Percentiles rank a stretch among this genome's conserved stretches.
phyloP scores from a whole-genome alignment of 768 basidiomycete species.

The Tulasnella sp. region DNA sequence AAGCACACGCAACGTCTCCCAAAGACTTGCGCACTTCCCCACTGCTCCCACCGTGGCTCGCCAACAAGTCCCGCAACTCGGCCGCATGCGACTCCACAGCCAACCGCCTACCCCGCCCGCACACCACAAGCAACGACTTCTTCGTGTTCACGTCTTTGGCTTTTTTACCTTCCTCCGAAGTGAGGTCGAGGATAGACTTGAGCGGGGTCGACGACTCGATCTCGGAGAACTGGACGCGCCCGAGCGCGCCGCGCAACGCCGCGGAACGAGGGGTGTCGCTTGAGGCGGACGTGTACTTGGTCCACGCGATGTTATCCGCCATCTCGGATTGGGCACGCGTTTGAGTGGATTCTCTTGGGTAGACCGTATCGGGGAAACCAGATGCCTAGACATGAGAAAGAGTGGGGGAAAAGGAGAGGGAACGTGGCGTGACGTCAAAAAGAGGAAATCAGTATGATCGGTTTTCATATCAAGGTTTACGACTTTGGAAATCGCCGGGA shows the following conservation, averaged over 20 bases:
- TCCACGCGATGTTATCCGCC: constrained; percentile 76
- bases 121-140: constrained; percentile 47
- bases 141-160: constrained; percentile 12
- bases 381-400: constrained; percentile 28
- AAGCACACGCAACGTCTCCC: constrained; percentile 30
- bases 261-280: constrained; percentile 22
- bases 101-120: constrained; percentile 65
- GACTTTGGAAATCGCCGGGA: constrained; percentile 24
- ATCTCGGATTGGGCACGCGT: constrained; percentile 62
- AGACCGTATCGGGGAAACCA: constrained; percentile 57
- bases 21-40: constrained; percentile 31
- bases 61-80: constrained; percentile 39
- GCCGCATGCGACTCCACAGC: constrained; percentile 43
- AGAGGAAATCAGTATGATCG: neutral
- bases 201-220: constrained; percentile 43
- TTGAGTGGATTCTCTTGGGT: constrained; percentile 50
- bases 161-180: constrained; percentile 22
- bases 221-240: constrained; percentile 50
- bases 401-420: neutral
- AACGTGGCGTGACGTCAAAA: neutral
- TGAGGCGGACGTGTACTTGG: constrained; percentile 36
- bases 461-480: constrained; percentile 13
- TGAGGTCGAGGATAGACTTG: constrained; percentile 40
- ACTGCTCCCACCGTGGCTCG: constrained; percentile 22
- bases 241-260: constrained; percentile 34